A percentile compares a stretch with the other conserved stretches of the same genome.
phyloP scores from a whole-genome alignment of 2,329 filamentous ascomycete genomes.

The Stachybotrys elegans region DNA sequence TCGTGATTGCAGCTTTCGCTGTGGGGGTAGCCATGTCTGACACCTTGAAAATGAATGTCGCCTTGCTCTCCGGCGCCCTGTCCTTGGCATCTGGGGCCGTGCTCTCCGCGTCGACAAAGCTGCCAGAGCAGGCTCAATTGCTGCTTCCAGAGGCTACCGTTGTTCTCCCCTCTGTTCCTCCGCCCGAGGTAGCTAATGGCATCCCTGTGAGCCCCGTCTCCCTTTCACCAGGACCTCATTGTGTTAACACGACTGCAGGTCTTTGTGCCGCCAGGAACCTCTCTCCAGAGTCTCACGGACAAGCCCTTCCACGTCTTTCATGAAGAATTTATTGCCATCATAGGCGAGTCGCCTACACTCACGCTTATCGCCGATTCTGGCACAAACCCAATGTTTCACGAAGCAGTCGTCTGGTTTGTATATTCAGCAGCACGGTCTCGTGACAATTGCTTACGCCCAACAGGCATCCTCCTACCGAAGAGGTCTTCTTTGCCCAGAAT shows the following conservation, averaged over 20 bases:
- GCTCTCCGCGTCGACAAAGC: background rate
- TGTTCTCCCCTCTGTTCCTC: constrained; percentile 4
- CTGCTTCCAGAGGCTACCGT: constrained; percentile 5
- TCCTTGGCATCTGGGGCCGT: background rate
- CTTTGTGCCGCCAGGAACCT: constrained; percentile 35
- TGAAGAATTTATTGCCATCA: constrained; percentile 38
- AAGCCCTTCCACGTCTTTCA: constrained; percentile 42
- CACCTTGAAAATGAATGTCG: too few relatives aligned
- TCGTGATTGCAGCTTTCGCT: too few relatives aligned
- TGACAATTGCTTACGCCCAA: background rate
- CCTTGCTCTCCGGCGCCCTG: too few relatives aligned
- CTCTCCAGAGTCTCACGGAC: constrained; percentile 27
- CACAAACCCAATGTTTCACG: constrained; percentile 42
- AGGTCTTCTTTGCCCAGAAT: constrained; percentile 47
- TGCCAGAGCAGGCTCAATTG: constrained; percentile 7
- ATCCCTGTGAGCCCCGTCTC: too few relatives aligned
- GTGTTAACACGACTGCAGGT: constrained; percentile 1
- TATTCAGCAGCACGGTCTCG: too few relatives aligned
- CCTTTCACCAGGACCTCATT: background rate
- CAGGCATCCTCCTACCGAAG: constrained; percentile 32
- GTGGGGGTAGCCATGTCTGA: too few relatives aligned
- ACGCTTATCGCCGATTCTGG: constrained; percentile 39
- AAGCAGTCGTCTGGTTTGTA: constrained; percentile 44
- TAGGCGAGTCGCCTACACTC: constrained; percentile 40
- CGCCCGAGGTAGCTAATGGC: constrained; percentile 5